Conservation (phyloP, 192 early-diverging fungal species). For the Glomus cerebriforme region DNA sequence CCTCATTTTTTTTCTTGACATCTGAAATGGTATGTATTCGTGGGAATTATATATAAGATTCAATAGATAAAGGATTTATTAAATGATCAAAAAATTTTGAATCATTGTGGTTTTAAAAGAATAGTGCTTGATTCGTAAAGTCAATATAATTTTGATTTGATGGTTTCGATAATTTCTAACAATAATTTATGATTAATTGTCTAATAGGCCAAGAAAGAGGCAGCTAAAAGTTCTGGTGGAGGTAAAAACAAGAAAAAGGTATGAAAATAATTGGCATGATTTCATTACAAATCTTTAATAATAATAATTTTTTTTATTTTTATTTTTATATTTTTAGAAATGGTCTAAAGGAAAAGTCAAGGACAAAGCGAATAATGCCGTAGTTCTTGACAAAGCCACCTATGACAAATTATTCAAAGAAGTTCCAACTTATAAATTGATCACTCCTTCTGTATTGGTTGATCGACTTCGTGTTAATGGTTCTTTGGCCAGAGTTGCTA, state of each 20-base stretch:
- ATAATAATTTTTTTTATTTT: neutral
- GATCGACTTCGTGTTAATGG: conserved; percentile 98
- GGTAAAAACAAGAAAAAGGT: conserved; percentile 62
- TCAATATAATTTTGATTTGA: no score
- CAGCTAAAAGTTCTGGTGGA: conserved; percentile 58
- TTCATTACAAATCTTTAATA: no score
- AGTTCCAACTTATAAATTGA: conserved; percentile 99
- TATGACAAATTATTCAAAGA: conserved; percentile 99
- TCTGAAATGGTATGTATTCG: no score
- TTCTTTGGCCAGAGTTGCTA: conserved; percentile 92
- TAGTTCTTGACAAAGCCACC: conserved; percentile 95
- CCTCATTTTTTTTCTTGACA: no score
- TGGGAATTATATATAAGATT: no score
- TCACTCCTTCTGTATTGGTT: conserved; percentile 96
- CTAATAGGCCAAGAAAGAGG: conserved; percentile 62
- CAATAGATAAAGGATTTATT: no score
- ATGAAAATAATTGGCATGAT: no score
- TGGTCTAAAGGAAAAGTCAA: conserved; percentile 99
- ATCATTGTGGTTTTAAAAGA: no score
- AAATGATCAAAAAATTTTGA: no score
- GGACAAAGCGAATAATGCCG: conserved; percentile 99
- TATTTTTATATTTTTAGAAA: conserved; percentile 68
- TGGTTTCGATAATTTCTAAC: neutral
- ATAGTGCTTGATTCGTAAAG: no score
- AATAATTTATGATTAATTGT: neutral